Evolutionary conservation across 1,284 basidiomycete genomes (phyloP).

Genomic region (Moniliella sp.): DNA sequence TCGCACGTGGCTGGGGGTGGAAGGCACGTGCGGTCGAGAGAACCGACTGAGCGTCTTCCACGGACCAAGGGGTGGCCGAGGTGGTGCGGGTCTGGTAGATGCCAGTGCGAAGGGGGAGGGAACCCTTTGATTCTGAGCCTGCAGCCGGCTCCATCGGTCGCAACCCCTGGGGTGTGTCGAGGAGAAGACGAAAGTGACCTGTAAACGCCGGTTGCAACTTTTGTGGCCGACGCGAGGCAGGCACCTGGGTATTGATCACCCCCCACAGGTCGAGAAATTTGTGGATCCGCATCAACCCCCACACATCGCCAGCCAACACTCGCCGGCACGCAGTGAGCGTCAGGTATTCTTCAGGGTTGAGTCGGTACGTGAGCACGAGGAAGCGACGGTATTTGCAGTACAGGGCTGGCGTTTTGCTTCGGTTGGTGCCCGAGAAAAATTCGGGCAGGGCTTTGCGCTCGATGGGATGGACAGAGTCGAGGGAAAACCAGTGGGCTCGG

Average conservation of each 20-base stretch:
- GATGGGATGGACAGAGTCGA: conserved; percentile 73
- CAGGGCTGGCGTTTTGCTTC: conserved; percentile 67
- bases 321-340: conserved; percentile 89
- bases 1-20: conserved; percentile 56
- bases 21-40: too few relatives aligned
- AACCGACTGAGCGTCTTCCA: too few relatives aligned
- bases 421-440: conserved; percentile 86
- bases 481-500: conserved; percentile 95
- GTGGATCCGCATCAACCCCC: conserved; percentile 94
- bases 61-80: too few relatives aligned
- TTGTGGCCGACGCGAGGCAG: conserved; percentile 46
- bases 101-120: too few relatives aligned
- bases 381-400: conserved; percentile 99
- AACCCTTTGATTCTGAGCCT: conserved; percentile 4
- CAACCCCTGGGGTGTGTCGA: conserved; percentile 85
- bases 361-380: conserved; percentile 92
- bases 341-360: conserved; percentile 82
- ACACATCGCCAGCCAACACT: conserved; percentile 91
- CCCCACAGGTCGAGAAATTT: conserved; percentile 98
- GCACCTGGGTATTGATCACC: conserved; percentile 84
- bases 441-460: conserved; percentile 81
- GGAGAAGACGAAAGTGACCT: conserved; percentile 86
- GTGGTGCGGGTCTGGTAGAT: too few relatives aligned
- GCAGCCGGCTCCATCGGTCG: conserved; percentile 70
- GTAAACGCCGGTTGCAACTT: conserved; percentile 95